phyloP scores from a whole-genome alignment of 148 eudicot genomes.

The Selenicereus undatus region DNA sequence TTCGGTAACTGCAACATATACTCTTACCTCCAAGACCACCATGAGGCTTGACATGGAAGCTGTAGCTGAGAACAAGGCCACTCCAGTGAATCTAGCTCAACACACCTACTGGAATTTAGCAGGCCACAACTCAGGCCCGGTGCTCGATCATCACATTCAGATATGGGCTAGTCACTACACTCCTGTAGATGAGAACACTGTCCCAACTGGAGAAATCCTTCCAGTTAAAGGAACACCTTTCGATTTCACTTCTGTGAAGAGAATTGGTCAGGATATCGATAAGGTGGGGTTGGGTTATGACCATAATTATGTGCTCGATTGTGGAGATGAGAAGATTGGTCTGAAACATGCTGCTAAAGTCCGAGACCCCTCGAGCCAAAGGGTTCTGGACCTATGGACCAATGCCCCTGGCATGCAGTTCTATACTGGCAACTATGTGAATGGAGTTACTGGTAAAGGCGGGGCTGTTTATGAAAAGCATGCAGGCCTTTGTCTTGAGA shows the following conservation, averaged over 20 bases:
- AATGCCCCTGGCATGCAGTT: slow-evolving; percentile 94
- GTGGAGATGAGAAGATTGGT: slow-evolving; percentile 73
- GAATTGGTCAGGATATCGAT: slow-evolving; percentile 54
- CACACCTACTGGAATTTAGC: slow-evolving; percentile 96
- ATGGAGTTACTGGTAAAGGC: slow-evolving; percentile 86
- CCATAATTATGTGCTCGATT: slow-evolving; percentile 85
- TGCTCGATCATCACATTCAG: slow-evolving; percentile 71
- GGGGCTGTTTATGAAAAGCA: slow-evolving; percentile 78
- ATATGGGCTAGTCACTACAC: slow-evolving; percentile 71
- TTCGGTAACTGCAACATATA: slow-evolving; percentile 74
- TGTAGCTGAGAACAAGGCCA: slow-evolving; percentile 71
- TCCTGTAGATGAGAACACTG: slow-evolving; percentile 66
- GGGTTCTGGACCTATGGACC: slow-evolving; percentile 85
- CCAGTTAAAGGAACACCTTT: slow-evolving; percentile 75
- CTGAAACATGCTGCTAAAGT: slow-evolving; percentile 77
- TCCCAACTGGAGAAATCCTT: slow-evolving; percentile 78
- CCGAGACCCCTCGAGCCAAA: slow-evolving; percentile 58
- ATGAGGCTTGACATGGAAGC: slow-evolving; percentile 98
- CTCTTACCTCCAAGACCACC: slow-evolving; percentile 73
- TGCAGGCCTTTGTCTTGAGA: slow-evolving; percentile 76
- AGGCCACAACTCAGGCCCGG: slow-evolving; percentile 71
- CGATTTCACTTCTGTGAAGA: slow-evolving; percentile 82
- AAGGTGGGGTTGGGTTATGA: slow-evolving; percentile 91
- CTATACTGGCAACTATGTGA: slow-evolving; percentile 79
- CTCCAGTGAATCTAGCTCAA: slow-evolving; percentile 87